Percentiles rank a stretch among this genome's conserved stretches.
Evolutionary conservation across 2,329 filamentous ascomycete genomes (phyloP).

Genomic region (Apiospora marii): DNA sequence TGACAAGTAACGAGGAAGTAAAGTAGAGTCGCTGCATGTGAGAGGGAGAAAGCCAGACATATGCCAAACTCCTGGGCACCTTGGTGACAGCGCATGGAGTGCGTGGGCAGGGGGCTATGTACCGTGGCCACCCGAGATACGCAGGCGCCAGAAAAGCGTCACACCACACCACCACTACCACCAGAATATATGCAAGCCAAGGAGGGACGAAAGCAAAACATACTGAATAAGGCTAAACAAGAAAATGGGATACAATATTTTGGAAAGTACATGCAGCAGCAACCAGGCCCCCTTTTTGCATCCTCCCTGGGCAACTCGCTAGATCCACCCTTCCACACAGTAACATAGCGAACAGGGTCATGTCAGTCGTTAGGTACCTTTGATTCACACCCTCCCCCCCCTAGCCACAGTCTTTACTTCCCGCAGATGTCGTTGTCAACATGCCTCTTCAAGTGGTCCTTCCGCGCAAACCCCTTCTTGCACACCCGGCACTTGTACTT

Average conservation of each 20-base stretch:
- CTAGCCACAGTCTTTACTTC: background rate
- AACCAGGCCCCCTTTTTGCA: background rate
- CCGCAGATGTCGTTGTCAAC: background rate
- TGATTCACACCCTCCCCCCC: background rate
- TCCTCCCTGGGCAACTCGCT: background rate
- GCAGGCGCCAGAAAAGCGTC: background rate
- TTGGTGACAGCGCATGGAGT: background rate
- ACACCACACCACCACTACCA: background rate
- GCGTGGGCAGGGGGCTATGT: background rate
- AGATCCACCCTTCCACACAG: background rate
- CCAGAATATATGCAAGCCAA: background rate
- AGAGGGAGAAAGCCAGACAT: background rate
- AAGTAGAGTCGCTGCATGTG: background rate
- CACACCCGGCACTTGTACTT: slow-evolving; percentile 4
- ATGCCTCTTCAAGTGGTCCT: slow-evolving; percentile 25
- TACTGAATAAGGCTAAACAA: slow-evolving; percentile 8
- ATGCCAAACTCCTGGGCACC: no score
- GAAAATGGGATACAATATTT: background rate
- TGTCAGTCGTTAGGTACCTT: background rate
- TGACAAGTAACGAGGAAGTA: no score
- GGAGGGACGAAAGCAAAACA: background rate
- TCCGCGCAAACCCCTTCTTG: background rate
- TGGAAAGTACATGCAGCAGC: background rate
- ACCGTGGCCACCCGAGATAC: background rate
- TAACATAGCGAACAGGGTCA: background rate